These are phyloP conservation scores for Penicillium expansum DNA, from an alignment of 2,329 filamentous ascomycete genomes.

Conservation along the genomic window DNA sequence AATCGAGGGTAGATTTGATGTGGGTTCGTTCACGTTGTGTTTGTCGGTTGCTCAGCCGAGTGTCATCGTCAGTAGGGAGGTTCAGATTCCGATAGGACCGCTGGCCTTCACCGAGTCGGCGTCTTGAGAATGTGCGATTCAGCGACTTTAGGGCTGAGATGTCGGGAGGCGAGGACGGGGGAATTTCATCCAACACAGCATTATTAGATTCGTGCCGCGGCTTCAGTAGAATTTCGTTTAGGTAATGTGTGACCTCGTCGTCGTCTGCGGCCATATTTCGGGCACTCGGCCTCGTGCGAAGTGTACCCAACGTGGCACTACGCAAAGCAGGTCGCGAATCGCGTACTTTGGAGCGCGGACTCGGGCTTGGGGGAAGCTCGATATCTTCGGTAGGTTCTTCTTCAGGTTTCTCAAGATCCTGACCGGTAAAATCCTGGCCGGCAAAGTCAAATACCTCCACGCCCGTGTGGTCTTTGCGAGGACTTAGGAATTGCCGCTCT, in stretches of 20 bases:
- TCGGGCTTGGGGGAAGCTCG: conserved; percentile 36
- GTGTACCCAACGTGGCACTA: conserved; percentile 17
- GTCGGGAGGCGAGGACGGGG: conserved; percentile 36
- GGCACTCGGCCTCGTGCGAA: conserved; percentile 25
- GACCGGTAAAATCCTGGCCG: conserved; percentile 22
- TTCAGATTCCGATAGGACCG: conserved; percentile 28
- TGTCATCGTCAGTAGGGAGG: conserved; percentile 19
- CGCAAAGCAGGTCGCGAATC: conserved; percentile 17
- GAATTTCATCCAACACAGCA: conserved; percentile 15
- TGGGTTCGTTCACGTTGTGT: conserved; percentile 24
- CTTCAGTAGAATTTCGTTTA: conserved; percentile 22
- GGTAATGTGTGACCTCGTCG: conserved; percentile 28
- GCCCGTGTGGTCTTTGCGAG: conserved; percentile 30
- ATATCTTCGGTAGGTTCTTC: conserved; percentile 32
- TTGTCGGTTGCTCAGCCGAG: conserved; percentile 13
- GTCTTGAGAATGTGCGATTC: conserved; percentile 22
- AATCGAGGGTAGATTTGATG: conserved; percentile 32
- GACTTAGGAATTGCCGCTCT: conserved; percentile 26
- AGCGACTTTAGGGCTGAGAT: conserved; percentile 24
- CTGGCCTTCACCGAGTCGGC: conserved; percentile 22
- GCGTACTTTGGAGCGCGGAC: conserved; percentile 35
- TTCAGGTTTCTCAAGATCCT: conserved; percentile 19
- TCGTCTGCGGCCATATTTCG: conserved; percentile 28
- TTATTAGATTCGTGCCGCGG: conserved; percentile 13
- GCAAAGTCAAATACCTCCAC: conserved; percentile 23